Base-by-base conservation (phyloP, 2,329 filamentous ascomycete genomes). In the Cryphonectria nitschkei region DNA sequence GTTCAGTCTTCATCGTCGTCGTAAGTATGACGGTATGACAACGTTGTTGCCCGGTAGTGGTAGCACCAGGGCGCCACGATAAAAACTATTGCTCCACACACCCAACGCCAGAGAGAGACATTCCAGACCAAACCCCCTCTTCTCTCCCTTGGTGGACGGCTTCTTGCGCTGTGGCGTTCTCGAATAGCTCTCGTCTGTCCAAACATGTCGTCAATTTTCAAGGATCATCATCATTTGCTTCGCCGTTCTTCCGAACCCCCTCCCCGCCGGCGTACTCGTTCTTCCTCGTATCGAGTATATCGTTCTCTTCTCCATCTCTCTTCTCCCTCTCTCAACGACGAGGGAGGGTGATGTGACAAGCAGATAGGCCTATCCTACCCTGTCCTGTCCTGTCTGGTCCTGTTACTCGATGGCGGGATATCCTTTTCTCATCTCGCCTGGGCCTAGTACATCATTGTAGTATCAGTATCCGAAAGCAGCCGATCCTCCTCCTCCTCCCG, bases 81-180 rank as follows among this genome's bases (percentile, higher is more conserved):
- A n/a, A 69, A 69, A 69, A 37, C 63, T 39, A 32, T 50, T 54
- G 68, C 41, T 65, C 46, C 58, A n/a, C 68, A 56, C 69, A 41
- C 41, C 2, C 46, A 13, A 39, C 37, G 11, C 37, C 8, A 22
- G 29, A 50, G 32, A 43, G 50, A 29, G 16, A 50, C 22, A 50
- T 8, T n/a, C 22, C 8, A n/a, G 26, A 22, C 11, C 9, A 39
- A 39, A 19, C 22, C 46, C 19, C 46, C 37, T 13, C 37, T 39
- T 34, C n/a, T n/a, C 43, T 32, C 52, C 50, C 16, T 62, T 46
- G 16, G 67, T 46, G 58, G 50, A 72, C 70, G 70, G 70, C 70
- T 72, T 66, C 63, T 50, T 72, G 68, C 68, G 73, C 74, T 65
- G 75, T 76, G 60, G 74, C 74, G 41, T 73, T 74, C 32, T 70